Percentiles rank a stretch among this genome's conserved stretches.
Conservation (phyloP, 2,329 filamentous ascomycete species). For the Mollisia scopiformis region DNA sequence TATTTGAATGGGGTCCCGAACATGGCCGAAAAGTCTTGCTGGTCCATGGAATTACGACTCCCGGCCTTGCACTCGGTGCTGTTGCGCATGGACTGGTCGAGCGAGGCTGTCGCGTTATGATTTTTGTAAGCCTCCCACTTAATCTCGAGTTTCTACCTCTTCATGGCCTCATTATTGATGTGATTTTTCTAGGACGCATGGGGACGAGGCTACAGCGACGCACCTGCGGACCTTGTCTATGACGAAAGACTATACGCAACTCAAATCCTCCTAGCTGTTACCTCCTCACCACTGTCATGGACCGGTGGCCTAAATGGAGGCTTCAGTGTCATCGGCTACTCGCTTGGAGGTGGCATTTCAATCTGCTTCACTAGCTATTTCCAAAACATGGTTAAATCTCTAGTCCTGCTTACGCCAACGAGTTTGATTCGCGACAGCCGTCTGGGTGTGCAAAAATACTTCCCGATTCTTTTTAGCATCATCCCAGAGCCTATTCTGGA, state of each 20-base stretch:
- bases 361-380: slow-evolving; percentile 72
- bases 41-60: slow-evolving; percentile 82
- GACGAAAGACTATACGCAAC: slow-evolving; percentile 66
- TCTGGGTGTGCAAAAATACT: neutral
- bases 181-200: slow-evolving; percentile 72
- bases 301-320: slow-evolving; percentile 37
- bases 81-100: slow-evolving; percentile 67
- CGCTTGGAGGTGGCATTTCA: slow-evolving; percentile 75
- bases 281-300: slow-evolving; percentile 65
- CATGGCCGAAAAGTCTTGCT: slow-evolving; percentile 73
- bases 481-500: neutral
- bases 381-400: slow-evolving; percentile 65
- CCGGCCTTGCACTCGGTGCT: slow-evolving; percentile 68
- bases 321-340: slow-evolving; percentile 79
- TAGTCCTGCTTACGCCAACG: slow-evolving; percentile 78
- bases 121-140: neutral
- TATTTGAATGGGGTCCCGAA: slow-evolving; percentile 81
- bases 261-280: slow-evolving; percentile 67
- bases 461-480: neutral
- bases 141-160: neutral
- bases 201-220: slow-evolving; percentile 78
- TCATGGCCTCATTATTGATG: neutral
- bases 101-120: slow-evolving; percentile 72
- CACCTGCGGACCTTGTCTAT: slow-evolving; percentile 53
- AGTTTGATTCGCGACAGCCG: slow-evolving; percentile 60